Evolutionary conservation across 768 basidiomycete genomes (phyloP).

Genomic region (Saitozyma sp.): DNA sequence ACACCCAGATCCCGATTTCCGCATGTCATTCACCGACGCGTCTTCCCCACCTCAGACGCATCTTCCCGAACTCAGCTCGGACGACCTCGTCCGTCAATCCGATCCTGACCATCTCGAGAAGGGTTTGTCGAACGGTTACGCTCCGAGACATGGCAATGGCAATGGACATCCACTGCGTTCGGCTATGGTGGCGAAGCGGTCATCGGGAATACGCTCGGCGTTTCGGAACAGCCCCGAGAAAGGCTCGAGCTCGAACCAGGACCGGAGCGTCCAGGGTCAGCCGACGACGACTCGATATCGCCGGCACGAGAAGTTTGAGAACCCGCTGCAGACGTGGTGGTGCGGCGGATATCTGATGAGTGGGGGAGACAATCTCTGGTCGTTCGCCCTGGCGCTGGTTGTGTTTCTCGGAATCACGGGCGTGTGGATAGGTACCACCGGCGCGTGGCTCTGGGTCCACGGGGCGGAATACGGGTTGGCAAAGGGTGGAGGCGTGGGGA

Average conservation of each 20-base stretch:
- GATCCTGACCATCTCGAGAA: no score
- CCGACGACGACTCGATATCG: neutral
- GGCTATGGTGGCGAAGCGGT: no score
- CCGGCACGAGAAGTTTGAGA: conserved; percentile 36
- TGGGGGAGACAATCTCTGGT: conserved; percentile 81
- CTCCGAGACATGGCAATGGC: no score
- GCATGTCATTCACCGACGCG: conserved; percentile 7
- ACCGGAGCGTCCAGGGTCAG: no score
- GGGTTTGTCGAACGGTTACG: no score
- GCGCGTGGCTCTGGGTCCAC: conserved; percentile 83
- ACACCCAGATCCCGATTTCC: no score
- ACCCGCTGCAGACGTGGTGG: conserved; percentile 60
- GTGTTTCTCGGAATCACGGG: conserved; percentile 70
- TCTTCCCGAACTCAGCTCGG: conserved; percentile 20
- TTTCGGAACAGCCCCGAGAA: no score
- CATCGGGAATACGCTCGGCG: no score
- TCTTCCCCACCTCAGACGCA: conserved; percentile 18
- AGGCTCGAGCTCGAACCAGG: no score
- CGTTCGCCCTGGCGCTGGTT: conserved; percentile 68
- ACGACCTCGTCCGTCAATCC: conserved; percentile 16
- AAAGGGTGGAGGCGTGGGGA: conserved; percentile 58
- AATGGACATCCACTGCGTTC: no score
- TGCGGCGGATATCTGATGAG: conserved; percentile 71
- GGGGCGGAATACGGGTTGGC: conserved; percentile 61
- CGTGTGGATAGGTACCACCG: conserved; percentile 84